A percentile compares a stretch with the other conserved stretches of the same genome.
These are phyloP conservation scores for Sporothrix pseudoabietina DNA, from an alignment of 2,329 filamentous ascomycete genomes.

Conservation along the genomic window DNA sequence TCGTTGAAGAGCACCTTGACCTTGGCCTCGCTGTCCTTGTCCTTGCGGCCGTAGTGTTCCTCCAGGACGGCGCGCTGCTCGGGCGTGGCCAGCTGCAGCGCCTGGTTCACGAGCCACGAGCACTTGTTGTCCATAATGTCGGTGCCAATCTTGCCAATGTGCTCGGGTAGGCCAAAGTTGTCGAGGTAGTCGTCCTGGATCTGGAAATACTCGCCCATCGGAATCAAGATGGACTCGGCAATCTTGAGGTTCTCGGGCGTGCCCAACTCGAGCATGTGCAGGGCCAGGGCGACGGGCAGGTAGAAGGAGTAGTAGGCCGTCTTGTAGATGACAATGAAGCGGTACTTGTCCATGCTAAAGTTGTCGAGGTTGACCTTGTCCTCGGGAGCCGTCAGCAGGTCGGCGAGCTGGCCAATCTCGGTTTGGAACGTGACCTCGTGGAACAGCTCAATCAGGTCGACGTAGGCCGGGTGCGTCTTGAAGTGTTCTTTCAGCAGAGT, in stretches of 20 bases:
- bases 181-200: slow-evolving; percentile 98
- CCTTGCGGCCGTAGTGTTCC: slow-evolving; percentile 91
- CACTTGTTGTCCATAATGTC: slow-evolving; percentile 99
- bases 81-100: slow-evolving; percentile 74
- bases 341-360: slow-evolving; percentile 94
- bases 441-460: slow-evolving; percentile 94
- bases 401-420: slow-evolving; percentile 91
- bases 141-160: slow-evolving; percentile 97
- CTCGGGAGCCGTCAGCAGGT: slow-evolving; percentile 93
- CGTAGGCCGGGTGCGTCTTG: slow-evolving; percentile 79
- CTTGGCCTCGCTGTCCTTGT: slow-evolving; percentile 76
- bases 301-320: slow-evolving; percentile 99
- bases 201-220: slow-evolving; percentile 98
- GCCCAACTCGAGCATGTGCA: slow-evolving; percentile 82
- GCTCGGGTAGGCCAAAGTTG: slow-evolving; percentile 88
- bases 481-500: slow-evolving; percentile 91
- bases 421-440: slow-evolving; percentile 94
- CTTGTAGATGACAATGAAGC: slow-evolving; percentile 99
- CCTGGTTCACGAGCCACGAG: slow-evolving; percentile 97
- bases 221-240: slow-evolving; percentile 88
- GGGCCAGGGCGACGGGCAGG: slow-evolving; percentile 87
- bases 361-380: slow-evolving; percentile 90
- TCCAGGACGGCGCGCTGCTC: slow-evolving; percentile 88
- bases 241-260: slow-evolving; percentile 87
- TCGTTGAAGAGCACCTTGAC: slow-evolving; percentile 90